Conservation (phyloP, 2,329 filamentous ascomycete genomes). For the Alternaria arbusti region DNA sequence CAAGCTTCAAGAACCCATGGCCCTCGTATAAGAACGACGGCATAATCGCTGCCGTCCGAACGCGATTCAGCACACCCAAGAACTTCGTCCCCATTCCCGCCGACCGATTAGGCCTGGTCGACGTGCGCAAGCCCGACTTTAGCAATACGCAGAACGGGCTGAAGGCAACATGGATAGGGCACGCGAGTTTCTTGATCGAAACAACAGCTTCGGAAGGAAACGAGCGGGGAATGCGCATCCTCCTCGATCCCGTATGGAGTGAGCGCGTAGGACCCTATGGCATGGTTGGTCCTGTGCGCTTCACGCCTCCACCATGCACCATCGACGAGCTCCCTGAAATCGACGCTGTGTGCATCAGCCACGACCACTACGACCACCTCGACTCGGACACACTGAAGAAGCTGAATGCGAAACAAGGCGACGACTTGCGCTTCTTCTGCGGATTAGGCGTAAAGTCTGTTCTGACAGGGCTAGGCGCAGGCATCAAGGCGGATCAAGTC, state of each 20-base stretch:
- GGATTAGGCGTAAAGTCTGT: constrained; percentile 50
- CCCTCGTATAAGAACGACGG: constrained; percentile 48
- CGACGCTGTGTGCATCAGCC: constrained; percentile 60
- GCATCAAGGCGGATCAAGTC: constrained; percentile 49
- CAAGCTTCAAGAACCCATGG: constrained; percentile 59
- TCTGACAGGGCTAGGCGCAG: constrained; percentile 45
- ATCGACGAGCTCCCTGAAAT: constrained; percentile 59
- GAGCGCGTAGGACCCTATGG: constrained; percentile 56
- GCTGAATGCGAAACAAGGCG: constrained; percentile 48
- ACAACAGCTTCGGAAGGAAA: constrained; percentile 39
- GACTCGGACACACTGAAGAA: constrained; percentile 55
- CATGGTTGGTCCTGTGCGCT: constrained; percentile 58
- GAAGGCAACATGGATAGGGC: constrained; percentile 60
- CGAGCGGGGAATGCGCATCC: constrained; percentile 52
- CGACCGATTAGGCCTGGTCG: constrained; percentile 50
- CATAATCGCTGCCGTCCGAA: constrained; percentile 39
- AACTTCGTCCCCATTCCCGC: constrained; percentile 57
- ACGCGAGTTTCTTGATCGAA: constrained; percentile 59
- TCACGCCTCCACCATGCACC: constrained; percentile 58
- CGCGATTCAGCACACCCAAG: constrained; percentile 48
- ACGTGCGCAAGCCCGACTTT: constrained; percentile 52
- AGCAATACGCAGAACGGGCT: constrained; percentile 30
- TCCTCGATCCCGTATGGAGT: constrained; percentile 63
- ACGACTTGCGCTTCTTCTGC: constrained; percentile 52
- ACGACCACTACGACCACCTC: constrained; percentile 65